Base-by-base conservation (phyloP, 805 yeast genomes). In the Torulaspora quercuum region DNA sequence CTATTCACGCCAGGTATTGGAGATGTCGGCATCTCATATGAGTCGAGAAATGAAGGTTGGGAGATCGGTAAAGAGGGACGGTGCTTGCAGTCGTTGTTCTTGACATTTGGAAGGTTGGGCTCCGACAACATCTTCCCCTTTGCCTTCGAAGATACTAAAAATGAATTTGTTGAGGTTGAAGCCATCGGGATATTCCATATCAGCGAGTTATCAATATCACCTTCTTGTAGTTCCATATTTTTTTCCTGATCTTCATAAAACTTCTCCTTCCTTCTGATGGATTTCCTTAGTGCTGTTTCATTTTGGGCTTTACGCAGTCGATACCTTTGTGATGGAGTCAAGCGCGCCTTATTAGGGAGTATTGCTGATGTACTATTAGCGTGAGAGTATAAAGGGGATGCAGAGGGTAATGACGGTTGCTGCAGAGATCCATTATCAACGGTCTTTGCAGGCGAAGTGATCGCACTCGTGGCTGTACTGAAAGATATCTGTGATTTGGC, bases 131-230 rank as follows among this genome's bases (percentile, higher is more conserved):
- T 24, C 15, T 15, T 28, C 5, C 28, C 25, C n/a, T 25, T 35
- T 15, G 31, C 35, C 23, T 25, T 33, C 6, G 45, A 29, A 7
- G 51, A 25, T 25, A 41, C 42, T 29, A 59, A 34, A 36, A 56
- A 56, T 11, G 62, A 53, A 23, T 47, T 53, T 1, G 63, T 58
- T 8, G 59, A 53, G 12, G 52, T 45, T 5, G 64, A 55, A 2
- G 80, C 72, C 53, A 66, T 65, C 6, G 80, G 80, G 7, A 75
- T 76, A 44, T 75, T 74, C 67, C 72, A 75, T 37, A 73, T 69
- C 10, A 66, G 35, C 0, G 68, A 59, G 38, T 67, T 69, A 25
- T 63, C 69, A 16, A 66, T 59, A 18, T 68, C 69, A 34, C 63
- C 35, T 13, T 55, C 56, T 15, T 48, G 44, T 6, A 50, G 32